Percentiles rank a stretch among this genome's conserved stretches.
Conservation (phyloP, 129 eudicot species). For the Silybum marianum region DNA sequence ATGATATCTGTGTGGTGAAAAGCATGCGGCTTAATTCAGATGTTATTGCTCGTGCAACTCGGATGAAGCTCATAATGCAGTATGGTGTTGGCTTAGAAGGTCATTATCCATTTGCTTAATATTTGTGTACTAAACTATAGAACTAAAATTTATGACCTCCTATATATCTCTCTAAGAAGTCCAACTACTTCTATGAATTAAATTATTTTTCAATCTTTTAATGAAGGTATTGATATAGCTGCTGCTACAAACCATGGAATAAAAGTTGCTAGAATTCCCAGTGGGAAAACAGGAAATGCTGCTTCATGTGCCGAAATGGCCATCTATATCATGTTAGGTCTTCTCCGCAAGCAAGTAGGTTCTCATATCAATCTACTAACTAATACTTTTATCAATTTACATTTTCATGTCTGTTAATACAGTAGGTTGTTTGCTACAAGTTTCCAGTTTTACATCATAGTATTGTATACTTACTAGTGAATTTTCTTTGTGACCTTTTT, state of each 20-base stretch:
- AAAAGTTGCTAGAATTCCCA: constrained; percentile 88
- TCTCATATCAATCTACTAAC: constrained; percentile 15
- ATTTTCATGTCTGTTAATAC: background rate
- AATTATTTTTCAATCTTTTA: background rate
- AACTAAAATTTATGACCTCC: background rate
- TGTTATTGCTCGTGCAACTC: constrained; percentile 68
- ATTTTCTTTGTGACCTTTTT: background rate
- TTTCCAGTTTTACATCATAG: background rate
- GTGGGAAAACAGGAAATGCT: constrained; percentile 84
- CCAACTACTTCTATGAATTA: background rate
- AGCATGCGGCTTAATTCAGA: constrained; percentile 55
- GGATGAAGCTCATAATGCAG: constrained; percentile 92
- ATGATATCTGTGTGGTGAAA: constrained; percentile 81
- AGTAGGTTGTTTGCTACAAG: constrained; percentile 9
- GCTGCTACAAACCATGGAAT: constrained; percentile 81
- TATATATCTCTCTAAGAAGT: background rate
- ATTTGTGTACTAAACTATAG: background rate
- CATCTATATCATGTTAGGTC: constrained; percentile 85
- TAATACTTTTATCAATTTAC: background rate
- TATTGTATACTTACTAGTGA: background rate
- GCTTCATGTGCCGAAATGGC: constrained; percentile 99
- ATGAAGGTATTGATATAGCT: constrained; percentile 74
- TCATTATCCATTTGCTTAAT: constrained; percentile 7
- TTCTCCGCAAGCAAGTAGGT: constrained; percentile 88
- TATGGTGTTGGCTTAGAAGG: constrained; percentile 97